Evolutionary conservation across 1,139 yeast species (phyloP).

Genomic region (Meyerozyma sp.): DNA sequence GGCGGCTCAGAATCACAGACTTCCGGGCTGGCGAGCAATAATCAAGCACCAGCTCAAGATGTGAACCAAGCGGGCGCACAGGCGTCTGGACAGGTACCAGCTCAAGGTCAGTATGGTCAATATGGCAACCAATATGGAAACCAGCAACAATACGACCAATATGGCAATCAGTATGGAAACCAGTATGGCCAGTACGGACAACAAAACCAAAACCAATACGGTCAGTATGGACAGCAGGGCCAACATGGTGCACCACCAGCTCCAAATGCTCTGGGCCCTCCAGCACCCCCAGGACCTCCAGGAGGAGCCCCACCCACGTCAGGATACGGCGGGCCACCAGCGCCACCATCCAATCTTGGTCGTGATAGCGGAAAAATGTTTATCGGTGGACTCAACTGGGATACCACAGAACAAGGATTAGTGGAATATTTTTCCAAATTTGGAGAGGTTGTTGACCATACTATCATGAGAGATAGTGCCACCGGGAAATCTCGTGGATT

Average conservation of each 20-base stretch:
- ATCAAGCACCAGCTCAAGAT: background rate
- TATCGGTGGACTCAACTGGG: conserved; percentile 98
- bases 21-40: background rate
- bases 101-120: background rate
- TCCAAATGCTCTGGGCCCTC: background rate
- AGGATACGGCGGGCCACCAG: background rate
- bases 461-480: conserved; percentile 87
- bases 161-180: conserved; percentile 1
- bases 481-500: conserved; percentile 97
- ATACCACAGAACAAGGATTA: conserved; percentile 84
- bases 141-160: background rate
- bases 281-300: background rate
- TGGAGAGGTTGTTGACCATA: conserved; percentile 86
- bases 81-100: conserved; percentile 4
- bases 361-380: conserved; percentile 82
- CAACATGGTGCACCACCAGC: background rate
- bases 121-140: background rate
- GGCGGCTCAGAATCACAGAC: background rate
- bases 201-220: conserved; percentile 2
- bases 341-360: conserved; percentile 34
- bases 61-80: no score
- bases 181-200: conserved; percentile 3
- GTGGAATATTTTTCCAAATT: conserved; percentile 80
- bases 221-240: conserved; percentile 4
- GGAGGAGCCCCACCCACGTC: conserved; percentile 13